Conservation (phyloP, 139 green algal genomes). For the Micractinium sp. region DNA sequence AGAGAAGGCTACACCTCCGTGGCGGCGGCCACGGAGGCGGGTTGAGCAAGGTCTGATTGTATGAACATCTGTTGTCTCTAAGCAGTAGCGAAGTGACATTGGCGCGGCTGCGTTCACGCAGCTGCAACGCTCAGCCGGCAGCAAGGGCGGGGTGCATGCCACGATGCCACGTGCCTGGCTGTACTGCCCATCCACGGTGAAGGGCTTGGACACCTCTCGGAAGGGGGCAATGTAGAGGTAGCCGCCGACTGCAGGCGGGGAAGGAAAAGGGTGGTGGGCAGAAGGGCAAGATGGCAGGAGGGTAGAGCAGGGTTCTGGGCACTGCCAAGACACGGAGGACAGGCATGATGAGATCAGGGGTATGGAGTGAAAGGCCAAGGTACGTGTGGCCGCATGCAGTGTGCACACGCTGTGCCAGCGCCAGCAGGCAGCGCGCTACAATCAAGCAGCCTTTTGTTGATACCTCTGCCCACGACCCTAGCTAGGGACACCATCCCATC, state of each 20-base stretch:
- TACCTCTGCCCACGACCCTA: background rate
- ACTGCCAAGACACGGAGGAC: background rate
- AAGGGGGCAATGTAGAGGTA: background rate
- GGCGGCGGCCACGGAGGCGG: too few species aligned
- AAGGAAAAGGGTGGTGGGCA: background rate
- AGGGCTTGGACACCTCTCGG: background rate
- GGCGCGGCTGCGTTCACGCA: too few species aligned
- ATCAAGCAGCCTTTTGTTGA: background rate
- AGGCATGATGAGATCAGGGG: background rate
- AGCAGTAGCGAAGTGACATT: background rate
- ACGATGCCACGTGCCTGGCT: background rate
- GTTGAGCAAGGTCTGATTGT: too few species aligned
- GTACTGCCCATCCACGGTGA: conserved; percentile 46
- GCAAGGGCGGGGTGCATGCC: background rate
- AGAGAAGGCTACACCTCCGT: too few species aligned
- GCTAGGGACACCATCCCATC: background rate
- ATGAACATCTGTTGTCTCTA: too few species aligned
- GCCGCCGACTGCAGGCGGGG: background rate
- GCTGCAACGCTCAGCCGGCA: too few species aligned
- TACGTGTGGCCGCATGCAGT: too few species aligned
- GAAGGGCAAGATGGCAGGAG: background rate
- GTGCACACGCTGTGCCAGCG: too few species aligned
- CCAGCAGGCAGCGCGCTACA: too few species aligned
- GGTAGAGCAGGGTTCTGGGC: background rate
- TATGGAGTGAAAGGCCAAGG: background rate